Percentiles rank a stretch among this genome's conserved stretches.
Conservation (phyloP, 768 basidiomycete species). For the Podaxis rugospora region DNA sequence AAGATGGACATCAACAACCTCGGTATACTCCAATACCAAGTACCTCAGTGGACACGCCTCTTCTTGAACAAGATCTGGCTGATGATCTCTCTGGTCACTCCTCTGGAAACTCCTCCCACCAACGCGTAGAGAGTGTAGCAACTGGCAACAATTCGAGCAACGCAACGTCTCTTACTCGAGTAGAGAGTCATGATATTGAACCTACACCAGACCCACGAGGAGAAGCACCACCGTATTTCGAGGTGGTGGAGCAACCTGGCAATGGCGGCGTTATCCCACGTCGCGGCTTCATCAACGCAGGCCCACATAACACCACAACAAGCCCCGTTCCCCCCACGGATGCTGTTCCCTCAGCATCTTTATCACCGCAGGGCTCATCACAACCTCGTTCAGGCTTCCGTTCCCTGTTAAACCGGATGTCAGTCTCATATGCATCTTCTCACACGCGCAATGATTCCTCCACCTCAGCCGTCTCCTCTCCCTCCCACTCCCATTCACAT, state of each 20-base stretch:
- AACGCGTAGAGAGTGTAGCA: constrained; percentile 20
- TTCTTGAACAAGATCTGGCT: constrained; percentile 30
- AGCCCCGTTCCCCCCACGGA: neutral
- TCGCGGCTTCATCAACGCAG: neutral
- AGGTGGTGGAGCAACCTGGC: constrained; percentile 33
- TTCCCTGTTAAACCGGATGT: constrained; percentile 37
- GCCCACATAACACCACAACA: neutral
- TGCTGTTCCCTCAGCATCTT: neutral
- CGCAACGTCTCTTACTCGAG: constrained; percentile 23
- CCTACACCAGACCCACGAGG: constrained; percentile 42
- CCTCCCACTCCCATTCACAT: constrained; percentile 17
- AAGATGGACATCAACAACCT: constrained; percentile 24
- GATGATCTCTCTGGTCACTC: constrained; percentile 20
- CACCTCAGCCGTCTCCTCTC: constrained; percentile 16
- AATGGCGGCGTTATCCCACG: neutral
- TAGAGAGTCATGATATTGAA: constrained; percentile 18
- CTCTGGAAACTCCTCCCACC: constrained; percentile 15
- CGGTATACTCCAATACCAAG: constrained; percentile 35
- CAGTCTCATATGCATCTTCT: constrained; percentile 20
- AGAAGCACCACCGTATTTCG: constrained; percentile 66
- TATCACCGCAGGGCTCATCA: constrained; percentile 16
- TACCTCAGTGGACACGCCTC: constrained; percentile 36
- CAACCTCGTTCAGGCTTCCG: constrained; percentile 44
- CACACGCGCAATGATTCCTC: constrained; percentile 30
- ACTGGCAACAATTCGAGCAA: constrained; percentile 30